Evolutionary conservation across 2,329 filamentous ascomycete genomes (phyloP).

Genomic region (Fonsecaea nubica): DNA sequence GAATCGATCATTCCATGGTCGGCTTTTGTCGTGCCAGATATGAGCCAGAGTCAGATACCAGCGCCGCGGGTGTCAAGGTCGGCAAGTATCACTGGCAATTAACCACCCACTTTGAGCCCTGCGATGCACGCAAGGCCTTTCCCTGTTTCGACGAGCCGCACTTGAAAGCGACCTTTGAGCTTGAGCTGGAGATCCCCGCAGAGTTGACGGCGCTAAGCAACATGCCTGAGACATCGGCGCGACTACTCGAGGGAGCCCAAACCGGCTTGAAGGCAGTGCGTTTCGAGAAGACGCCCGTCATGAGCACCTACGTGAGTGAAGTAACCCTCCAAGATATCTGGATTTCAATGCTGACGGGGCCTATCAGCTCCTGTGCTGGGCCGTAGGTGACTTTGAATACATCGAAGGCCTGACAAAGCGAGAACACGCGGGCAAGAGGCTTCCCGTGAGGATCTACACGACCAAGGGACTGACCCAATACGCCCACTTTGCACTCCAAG

Average conservation of each 20-base stretch:
- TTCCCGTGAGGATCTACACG: conserved; percentile 97
- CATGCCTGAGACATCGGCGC: conserved; percentile 78
- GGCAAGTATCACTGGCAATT: conserved; percentile 72
- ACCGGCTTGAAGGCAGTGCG: conserved; percentile 67
- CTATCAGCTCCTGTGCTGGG: conserved; percentile 62
- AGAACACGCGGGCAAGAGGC: conserved; percentile 85
- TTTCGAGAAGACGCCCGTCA: conserved; percentile 82
- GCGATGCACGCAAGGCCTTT: conserved; percentile 90
- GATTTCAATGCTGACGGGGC: not conserved
- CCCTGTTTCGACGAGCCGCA: conserved; percentile 98
- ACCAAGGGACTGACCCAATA: conserved; percentile 93
- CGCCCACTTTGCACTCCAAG: conserved; percentile 85
- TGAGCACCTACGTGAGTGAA: conserved; percentile 75
- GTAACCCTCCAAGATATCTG: not conserved
- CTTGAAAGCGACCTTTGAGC: conserved; percentile 92
- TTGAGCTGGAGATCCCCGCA: conserved; percentile 87
- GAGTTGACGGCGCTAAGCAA: conserved; percentile 89
- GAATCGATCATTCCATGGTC: conserved; percentile 86
- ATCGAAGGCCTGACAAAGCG: conserved; percentile 89
- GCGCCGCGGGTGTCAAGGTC: conserved; percentile 77
- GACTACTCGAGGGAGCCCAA: conserved; percentile 69
- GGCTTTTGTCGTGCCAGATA: conserved; percentile 94
- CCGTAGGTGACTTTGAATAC: conserved; percentile 95
- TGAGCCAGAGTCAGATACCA: conserved; percentile 74
- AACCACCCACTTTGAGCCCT: conserved; percentile 96